These are phyloP conservation scores for Solanum tarapatanum DNA, from an alignment of 257 asterid species.

Conservation along the genomic window DNA sequence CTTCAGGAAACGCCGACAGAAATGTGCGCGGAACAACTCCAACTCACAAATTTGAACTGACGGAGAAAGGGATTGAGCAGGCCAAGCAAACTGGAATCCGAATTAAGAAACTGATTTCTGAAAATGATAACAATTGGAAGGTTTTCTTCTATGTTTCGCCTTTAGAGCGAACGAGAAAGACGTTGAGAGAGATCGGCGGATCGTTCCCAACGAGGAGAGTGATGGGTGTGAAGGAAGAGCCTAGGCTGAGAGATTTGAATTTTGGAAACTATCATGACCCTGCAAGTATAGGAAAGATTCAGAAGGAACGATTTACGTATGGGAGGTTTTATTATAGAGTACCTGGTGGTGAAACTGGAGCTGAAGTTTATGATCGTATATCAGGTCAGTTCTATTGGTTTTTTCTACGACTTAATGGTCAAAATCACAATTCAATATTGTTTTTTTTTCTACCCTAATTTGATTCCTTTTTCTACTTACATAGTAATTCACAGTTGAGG, in stretches of 20 bases:
- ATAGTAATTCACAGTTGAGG: background rate
- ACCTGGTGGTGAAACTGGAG: constrained; percentile 67
- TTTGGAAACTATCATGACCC: constrained; percentile 60
- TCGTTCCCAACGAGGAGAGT: constrained; percentile 25
- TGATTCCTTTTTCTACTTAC: background rate
- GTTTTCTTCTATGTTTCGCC: constrained; percentile 43
- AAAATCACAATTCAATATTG: background rate
- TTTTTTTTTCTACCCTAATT: background rate
- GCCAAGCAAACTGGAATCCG: constrained; percentile 11
- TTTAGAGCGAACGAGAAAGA: constrained; percentile 22
- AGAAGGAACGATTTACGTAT: constrained; percentile 24
- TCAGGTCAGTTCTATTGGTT: constrained; percentile 29
- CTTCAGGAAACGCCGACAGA: constrained; percentile 11
- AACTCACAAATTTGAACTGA: constrained; percentile 16
- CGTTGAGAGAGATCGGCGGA: constrained; percentile 22
- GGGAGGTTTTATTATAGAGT: constrained; percentile 61
- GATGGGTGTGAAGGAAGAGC: constrained; percentile 47
- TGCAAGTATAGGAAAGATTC: constrained; percentile 34
- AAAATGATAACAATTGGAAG: constrained; percentile 1
- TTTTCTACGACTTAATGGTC: background rate
- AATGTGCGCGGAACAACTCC: background rate
- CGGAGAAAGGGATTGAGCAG: constrained; percentile 5
- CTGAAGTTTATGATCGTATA: constrained; percentile 59
- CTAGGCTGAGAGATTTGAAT: constrained; percentile 53
- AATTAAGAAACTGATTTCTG: constrained; percentile 5